Evolutionary conservation across 2,329 filamentous ascomycete genomes (phyloP), one percentile per base, ranked within the genome.

Genomic region (Cladobotryum mycophilum): DNA sequence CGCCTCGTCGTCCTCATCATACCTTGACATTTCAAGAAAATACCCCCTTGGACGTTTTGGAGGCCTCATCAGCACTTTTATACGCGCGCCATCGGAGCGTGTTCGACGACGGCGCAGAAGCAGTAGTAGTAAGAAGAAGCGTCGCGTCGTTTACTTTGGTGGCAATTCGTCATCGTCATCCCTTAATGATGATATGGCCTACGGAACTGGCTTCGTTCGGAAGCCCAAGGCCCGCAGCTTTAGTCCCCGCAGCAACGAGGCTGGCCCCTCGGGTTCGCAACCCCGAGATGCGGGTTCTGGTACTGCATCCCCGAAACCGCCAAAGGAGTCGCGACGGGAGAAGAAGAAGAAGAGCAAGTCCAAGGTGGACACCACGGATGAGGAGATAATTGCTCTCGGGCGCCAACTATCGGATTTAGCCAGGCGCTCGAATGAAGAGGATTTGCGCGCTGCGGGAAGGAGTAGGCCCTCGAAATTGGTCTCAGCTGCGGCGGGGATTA

Each of bases 151-250:
- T 40, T 77, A 75, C 51, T 76, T 82, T 12, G 49, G 49, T 58
- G 73, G 64, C 49, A 85, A 83, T 59, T 84, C 79, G 2, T 87
- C 83, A 1, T 84, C 81, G 2, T 86, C 82, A 0, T 85, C 82
- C 1, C 73, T 86, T 49, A 82, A 86, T 64, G 80, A 78, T 17
- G 85, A 88, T 61, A 68, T 88, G 53, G 84, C 84, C 9, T 88
- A 86, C 61, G 84, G 84, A 9, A 75, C 70, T 49, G 83, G 81
- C 14, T 84, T 77, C 55, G 70, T 80, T 43, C 74, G 74, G 54
- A 67, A 68, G 35, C 52, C 58, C 8, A 67, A 64, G 54, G 61
- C 59, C 47, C 61, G 61, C 37, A 63, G 57, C 41, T 56, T 61
- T 18, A 61, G 62, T 48, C 60, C 60, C 25, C 56, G 56, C 47